Conservation (phyloP, 2,329 filamentous ascomycete species). For the Beauveria medogensis region DNA sequence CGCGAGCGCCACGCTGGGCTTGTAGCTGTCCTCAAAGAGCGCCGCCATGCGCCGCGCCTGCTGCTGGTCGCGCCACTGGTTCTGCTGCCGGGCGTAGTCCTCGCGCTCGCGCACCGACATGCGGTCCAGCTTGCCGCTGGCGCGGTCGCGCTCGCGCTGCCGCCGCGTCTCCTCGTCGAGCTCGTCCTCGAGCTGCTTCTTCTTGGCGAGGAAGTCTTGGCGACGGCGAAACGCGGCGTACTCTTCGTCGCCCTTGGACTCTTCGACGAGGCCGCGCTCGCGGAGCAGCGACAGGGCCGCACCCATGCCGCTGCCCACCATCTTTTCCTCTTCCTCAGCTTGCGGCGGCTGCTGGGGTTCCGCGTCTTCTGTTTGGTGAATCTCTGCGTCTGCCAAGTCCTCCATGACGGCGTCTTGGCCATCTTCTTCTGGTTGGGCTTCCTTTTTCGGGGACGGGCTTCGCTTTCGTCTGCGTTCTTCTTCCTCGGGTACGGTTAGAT, state of each 20-base stretch:
- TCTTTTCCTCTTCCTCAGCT: constrained; percentile 72
- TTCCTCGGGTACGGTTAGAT: constrained; percentile 61
- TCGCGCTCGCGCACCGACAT: constrained; percentile 92
- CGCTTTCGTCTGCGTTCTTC: constrained; percentile 45
- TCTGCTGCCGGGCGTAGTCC: constrained; percentile 80
- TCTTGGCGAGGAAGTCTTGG: constrained; percentile 70
- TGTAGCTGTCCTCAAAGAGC: constrained; percentile 80
- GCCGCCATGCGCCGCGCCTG: constrained; percentile 76
- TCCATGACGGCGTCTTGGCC: constrained; percentile 38
- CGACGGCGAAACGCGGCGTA: constrained; percentile 63
- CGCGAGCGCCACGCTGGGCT: constrained; percentile 81
- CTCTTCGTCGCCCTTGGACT: constrained; percentile 51
- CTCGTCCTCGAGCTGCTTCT: constrained; percentile 63
- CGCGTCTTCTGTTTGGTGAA: constrained; percentile 31
- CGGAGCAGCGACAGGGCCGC: constrained; percentile 74
- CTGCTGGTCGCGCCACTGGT: constrained; percentile 77
- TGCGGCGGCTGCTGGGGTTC: constrained; percentile 14
- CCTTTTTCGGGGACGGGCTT: constrained; percentile 27
- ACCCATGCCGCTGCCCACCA: constrained; percentile 68
- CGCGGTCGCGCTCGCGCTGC: constrained; percentile 83
- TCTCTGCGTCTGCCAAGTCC: constrained; percentile 24
- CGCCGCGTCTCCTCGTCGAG: constrained; percentile 70
- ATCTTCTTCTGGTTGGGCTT: constrained; percentile 19
- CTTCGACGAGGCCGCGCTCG: constrained; percentile 73
- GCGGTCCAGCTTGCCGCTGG: constrained; percentile 70